Evolutionary conservation across 805 yeast species (phyloP), one percentile per base, ranked within the genome.

Genomic region (Pichia paraexigua): DNA sequence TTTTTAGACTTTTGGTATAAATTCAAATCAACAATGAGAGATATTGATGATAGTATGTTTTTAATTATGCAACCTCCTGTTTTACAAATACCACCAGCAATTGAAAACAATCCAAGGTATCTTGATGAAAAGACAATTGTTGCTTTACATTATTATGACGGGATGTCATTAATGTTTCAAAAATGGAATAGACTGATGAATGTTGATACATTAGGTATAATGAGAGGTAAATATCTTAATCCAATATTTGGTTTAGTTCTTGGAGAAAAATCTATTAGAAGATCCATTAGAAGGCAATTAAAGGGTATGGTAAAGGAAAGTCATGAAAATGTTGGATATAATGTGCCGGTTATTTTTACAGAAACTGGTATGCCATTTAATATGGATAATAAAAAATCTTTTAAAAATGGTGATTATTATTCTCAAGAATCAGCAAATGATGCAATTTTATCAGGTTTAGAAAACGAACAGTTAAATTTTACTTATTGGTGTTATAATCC

Each of bases 361-460:
- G 99, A 92, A 66, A 90, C 92, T n/a, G 99, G 99, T 7, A 88
- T 92, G 84, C 98, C 99, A 3, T 88, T 85, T 65, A 97, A 94
- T 65, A 87, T 92, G 97, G 91, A 92, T 66, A 74, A 79, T 53
- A 87, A 86, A 62, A 72, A 69, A 46, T 86, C 97, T 0, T 92
- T 79, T 62, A 64, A 66, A 1, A 73, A 73, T 52, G 90, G 91
- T 1, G 79, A 80, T 55, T 94, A 80, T 65, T 67, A 73, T 11
- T 75, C 87, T 12, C 99, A 94, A 63, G 84, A 85, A 2, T 70
- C 77, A 8, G 97, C 97, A 0, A 70, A 87, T 63, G 97, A 92
- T 68, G 96, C 96, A 0, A 64, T 90, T 45, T 75, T 83, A 12
- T 77, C 69, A 59, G 98, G 94, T 0, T 68, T 92, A 43, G 98